Evolutionary conservation across 2,329 filamentous ascomycete genomes (phyloP).

Genomic region (Orbilia oligospora): DNA sequence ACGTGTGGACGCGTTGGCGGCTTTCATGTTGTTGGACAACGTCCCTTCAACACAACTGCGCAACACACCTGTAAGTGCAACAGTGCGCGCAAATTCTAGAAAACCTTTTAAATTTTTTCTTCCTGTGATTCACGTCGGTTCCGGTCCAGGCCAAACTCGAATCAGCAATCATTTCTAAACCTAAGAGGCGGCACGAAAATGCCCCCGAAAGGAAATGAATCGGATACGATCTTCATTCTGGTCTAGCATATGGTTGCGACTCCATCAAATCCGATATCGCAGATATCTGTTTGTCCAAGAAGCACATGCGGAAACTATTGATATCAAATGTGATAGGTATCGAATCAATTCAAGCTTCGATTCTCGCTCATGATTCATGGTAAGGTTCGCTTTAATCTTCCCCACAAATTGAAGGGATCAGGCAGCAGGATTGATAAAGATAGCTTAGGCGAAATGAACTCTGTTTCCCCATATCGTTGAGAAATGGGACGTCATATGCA

Average conservation of each 20-base stretch:
- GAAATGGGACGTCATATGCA: slow-evolving; percentile 33
- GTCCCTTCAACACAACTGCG: slow-evolving; percentile 11
- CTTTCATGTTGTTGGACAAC: slow-evolving; percentile 18
- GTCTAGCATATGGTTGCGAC: slow-evolving; percentile 20
- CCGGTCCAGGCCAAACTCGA: background rate
- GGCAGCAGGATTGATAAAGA: slow-evolving; percentile 28
- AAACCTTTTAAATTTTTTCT: slow-evolving; percentile 28
- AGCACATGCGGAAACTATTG: slow-evolving; percentile 58
- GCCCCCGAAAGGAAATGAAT: slow-evolving; percentile 39
- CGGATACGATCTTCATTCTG: slow-evolving; percentile 25
- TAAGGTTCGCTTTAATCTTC: slow-evolving; percentile 11
- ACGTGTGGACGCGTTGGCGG: slow-evolving; percentile 13
- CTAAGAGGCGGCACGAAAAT: slow-evolving; percentile 18
- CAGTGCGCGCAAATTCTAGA: slow-evolving; percentile 12
- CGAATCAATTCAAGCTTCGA: slow-evolving; percentile 6
- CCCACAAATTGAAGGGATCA: slow-evolving; percentile 22
- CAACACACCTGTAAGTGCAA: slow-evolving; percentile 30
- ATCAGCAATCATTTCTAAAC: background rate
- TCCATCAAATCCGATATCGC: slow-evolving; percentile 32
- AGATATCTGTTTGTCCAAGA: slow-evolving; percentile 18
- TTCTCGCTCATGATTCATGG: background rate
- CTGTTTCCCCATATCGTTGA: slow-evolving; percentile 41
- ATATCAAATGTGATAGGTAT: slow-evolving; percentile 9
- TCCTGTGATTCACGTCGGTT: background rate
- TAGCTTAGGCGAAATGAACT: slow-evolving; percentile 32